Evolutionary conservation across 306 rosid species (phyloP).

Genomic region (Styphnolobium japonicum): DNA sequence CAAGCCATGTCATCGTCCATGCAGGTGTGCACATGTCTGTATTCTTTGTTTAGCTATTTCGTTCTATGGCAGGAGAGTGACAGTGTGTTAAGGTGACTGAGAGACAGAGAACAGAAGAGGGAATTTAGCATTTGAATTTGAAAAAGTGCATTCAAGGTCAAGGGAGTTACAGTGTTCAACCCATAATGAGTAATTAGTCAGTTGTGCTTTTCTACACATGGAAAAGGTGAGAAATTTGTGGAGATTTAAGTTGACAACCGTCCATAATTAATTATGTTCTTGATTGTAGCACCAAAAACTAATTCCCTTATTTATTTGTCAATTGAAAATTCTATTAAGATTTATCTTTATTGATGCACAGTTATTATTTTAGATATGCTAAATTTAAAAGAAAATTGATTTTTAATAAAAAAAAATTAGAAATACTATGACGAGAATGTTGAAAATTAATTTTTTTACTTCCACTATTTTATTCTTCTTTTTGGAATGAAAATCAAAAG

Average conservation of each 20-base stretch:
- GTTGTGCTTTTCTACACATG: conserved; percentile 37
- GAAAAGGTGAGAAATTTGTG: conserved; percentile 34
- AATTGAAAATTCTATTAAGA: background rate
- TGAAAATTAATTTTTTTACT: no score
- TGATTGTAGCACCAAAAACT: background rate
- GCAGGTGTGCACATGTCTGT: conserved; percentile 41
- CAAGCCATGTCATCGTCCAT: conserved; percentile 37
- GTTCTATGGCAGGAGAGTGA: no score
- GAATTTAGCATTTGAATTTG: conserved; percentile 36
- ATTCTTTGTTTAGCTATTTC: background rate
- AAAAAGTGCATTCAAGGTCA: conserved; percentile 5
- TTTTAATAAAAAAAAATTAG: no score
- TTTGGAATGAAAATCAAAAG: no score
- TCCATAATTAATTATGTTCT: background rate
- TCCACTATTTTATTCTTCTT: no score
- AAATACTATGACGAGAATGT: no score
- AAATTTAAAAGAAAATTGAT: no score
- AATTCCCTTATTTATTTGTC: background rate
- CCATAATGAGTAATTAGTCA: conserved; percentile 29
- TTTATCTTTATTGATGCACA: no score
- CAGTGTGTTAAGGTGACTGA: background rate
- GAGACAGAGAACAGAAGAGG: conserved; percentile 3
- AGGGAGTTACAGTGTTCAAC: conserved; percentile 35
- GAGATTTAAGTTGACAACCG: conserved; percentile 14
- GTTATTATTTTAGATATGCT: no score